These are phyloP conservation scores for Penicillium sp. DNA, from an alignment of 2,329 filamentous ascomycete species.

Conservation along the genomic window DNA sequence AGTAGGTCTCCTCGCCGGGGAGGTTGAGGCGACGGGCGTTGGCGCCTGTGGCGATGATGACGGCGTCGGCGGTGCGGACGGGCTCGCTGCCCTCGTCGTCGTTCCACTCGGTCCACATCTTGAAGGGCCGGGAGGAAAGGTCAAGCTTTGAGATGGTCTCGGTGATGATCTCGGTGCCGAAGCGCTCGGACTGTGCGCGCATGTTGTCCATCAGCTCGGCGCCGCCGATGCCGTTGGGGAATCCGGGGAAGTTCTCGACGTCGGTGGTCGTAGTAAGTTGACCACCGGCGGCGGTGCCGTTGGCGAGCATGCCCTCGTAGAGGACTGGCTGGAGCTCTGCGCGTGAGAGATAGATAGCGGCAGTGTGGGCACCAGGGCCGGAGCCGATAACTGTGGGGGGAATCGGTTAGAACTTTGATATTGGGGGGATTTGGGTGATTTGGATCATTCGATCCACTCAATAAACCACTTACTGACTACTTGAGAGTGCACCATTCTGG, in stretches of 20 bases:
- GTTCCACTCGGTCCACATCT: constrained; percentile 86
- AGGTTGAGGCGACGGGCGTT: constrained; percentile 82
- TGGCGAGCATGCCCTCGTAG: constrained; percentile 97
- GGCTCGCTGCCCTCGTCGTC: constrained; percentile 68
- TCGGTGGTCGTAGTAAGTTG: constrained; percentile 98
- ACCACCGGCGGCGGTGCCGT: constrained; percentile 91
- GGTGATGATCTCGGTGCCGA: constrained; percentile 88
- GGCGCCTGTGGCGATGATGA: constrained; percentile 94
- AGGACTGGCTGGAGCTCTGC: constrained; percentile 93
- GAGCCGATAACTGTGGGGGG: constrained; percentile 71
- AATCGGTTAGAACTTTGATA: constrained; percentile 17
- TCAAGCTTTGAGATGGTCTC: constrained; percentile 92
- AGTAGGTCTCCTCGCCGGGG: constrained; percentile 88
- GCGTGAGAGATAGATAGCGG: constrained; percentile 91
- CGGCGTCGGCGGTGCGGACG: constrained; percentile 78
- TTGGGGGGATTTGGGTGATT: not conserved
- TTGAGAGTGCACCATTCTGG: constrained; percentile 81
- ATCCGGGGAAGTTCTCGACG: constrained; percentile 96
- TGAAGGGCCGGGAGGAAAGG: constrained; percentile 80
- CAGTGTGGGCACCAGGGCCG: constrained; percentile 94
- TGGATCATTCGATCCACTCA: constrained; percentile 13
- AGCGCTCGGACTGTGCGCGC: constrained; percentile 84
- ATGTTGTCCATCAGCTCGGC: constrained; percentile 91
- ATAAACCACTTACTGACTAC: constrained; percentile 71
- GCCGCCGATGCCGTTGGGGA: constrained; percentile 85